Base-by-base conservation (phyloP, 176 grass and related monocot species). In the Oryza coarctata region DNA sequence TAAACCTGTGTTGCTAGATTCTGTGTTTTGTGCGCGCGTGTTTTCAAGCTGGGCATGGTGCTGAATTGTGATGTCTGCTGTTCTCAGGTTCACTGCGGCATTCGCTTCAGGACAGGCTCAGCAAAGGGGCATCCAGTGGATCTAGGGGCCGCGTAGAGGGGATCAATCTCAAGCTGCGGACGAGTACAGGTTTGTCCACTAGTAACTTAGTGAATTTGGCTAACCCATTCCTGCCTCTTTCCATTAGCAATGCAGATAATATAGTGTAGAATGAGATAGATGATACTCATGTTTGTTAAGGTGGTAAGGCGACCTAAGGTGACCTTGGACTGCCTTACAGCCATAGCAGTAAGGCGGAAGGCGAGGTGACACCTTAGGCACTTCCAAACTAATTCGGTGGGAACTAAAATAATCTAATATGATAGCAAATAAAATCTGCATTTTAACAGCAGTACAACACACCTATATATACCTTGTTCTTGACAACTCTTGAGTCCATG, bases 31-130 rank as follows among this genome's bases (percentile, higher is more conserved):
- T 17, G 18, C 3, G 20, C 22, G 6, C 23, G 12, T 43, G 10
- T 13, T 72, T 74, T 12, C 22, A 6, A 26, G 38, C 47, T 68
- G 64, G 27, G 29, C 4, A 3, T 23, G 74, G 40, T 30, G 17
- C 63, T 82, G 28, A 78, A 1, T 47, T 44, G 23, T 14, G 38
- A 0, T 40, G 52, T 43, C 47, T 67, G 15, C 78, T 68, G 69
- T 67, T 18, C 7, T 73, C 50, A 98, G 95, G 79, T 84, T 90
- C 88, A 14, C 86, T 98, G 62, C 91, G 95, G 35, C 95, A 89
- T 82, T 98, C 92, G 1, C 83, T 98, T 71, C 95, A 94, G 87
- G 95, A 98, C 40, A 93, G 92, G 62, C 85, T 98, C 45, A 91
- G 92, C 83, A 95, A 93, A 72, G 92, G 82, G 12, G 78, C 90